Evolutionary conservation across 768 basidiomycete genomes (phyloP), one percentile per base, ranked within the genome.

Genomic region (Nidularia sp.): DNA sequence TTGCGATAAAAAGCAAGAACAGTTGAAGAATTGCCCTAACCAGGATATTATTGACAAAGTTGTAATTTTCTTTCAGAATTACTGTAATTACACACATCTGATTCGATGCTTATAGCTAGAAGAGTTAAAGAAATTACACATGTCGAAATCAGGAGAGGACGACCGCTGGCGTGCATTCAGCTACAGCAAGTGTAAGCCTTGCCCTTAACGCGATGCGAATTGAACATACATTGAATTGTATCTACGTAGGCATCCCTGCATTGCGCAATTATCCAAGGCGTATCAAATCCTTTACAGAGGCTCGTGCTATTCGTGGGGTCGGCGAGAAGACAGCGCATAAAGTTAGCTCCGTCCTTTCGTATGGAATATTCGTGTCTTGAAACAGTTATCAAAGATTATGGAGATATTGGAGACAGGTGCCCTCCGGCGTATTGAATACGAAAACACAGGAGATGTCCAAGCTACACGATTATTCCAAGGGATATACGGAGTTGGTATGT

Each of bases 401-500:
- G 91, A 93, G 64, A 91, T 93, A 31, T 60, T 92, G 25, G 63
- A 83, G 52, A 92, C 90, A 0, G 91, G 91, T 0, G 70, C 77
- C n/a, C 72, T 92, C 32, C 73, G 74, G 18, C 80, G 90, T 12
- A 84, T 93, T 51, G 69, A 67, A 34, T 84, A 83, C 52, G 88
- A 89, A 63, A 74, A 70, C 22, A 86, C 85, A 1, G 82, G 80
- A 34, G 88, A 88, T 48, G 74, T 88, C 1, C 63, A 70, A 36
- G 77, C 76, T 0, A 74, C 77, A 2, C 69, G 73, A 22, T 45
- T 83, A 7, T 94, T 96, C 61, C 79, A 80, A 50, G 88, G 89
- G 6, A 86, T 97, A 42, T 95, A 95, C 60, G 92, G 90, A 33
- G 90, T 94, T 53, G 93, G 92, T 83, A 54, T 54, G 85, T 25